phyloP scores from a whole-genome alignment of 345 rosid species.

The Raphanus raphanistrum region DNA sequence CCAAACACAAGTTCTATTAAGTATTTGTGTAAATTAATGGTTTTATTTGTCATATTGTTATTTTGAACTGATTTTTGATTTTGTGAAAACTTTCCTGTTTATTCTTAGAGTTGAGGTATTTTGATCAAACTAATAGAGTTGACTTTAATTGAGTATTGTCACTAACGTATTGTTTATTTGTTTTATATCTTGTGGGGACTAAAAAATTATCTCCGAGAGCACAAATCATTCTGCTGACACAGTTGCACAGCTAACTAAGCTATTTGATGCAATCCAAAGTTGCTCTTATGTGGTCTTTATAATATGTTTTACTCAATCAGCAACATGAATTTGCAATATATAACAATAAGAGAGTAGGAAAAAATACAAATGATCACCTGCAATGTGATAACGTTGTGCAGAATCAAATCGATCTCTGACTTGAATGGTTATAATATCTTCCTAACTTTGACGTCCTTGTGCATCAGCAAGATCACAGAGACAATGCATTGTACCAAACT shows the following conservation, averaged over 20 bases:
- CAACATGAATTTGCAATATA: constrained; percentile 3
- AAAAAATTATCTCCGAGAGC: neutral
- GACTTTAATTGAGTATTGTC: too few relatives aligned
- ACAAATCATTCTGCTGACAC: neutral
- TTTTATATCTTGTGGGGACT: too few relatives aligned
- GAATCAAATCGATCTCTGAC: constrained; percentile 49
- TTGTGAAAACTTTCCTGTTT: too few relatives aligned
- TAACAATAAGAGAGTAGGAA: neutral
- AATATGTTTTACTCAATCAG: constrained; percentile 45
- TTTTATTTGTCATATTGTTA: too few relatives aligned
- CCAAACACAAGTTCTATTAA: too few relatives aligned
- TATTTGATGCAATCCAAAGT: constrained; percentile 39
- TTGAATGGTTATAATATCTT: constrained; percentile 43
- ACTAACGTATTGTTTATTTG: too few relatives aligned
- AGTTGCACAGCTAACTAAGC: constrained; percentile 11
- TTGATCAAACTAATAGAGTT: too few relatives aligned
- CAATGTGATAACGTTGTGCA: constrained; percentile 41
- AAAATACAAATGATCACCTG: constrained; percentile 51
- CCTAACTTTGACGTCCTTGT: constrained; percentile 49
- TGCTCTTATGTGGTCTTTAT: constrained; percentile 45
- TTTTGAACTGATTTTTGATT: too few relatives aligned
- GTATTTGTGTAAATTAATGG: too few relatives aligned
- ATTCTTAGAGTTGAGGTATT: too few relatives aligned
- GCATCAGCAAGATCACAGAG: constrained; percentile 55
- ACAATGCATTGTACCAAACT: constrained; percentile 46